Evolutionary conservation across 2,329 filamentous ascomycete genomes (phyloP), one percentile per base, ranked within the genome.

Genomic region (Malbranchea zuffiana): DNA sequence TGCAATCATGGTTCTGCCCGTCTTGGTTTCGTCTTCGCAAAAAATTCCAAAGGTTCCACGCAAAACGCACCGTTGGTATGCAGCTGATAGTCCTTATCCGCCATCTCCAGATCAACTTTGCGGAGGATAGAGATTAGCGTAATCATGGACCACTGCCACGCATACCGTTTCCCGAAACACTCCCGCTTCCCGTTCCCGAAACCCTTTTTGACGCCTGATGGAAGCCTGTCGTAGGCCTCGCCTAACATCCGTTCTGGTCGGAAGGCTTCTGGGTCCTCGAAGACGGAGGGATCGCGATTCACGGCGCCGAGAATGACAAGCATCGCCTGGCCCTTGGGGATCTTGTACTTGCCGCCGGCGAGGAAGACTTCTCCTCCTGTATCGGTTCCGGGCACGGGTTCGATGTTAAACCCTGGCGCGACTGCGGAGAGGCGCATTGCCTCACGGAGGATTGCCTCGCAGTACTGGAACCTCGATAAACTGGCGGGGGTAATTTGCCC

Each of bases 141-240:
- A 4, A 82, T 58, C 6, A 81, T 53, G 1, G 72, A 69, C 60
- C 86, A 82, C 50, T 86, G 79, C 75, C 76, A 81, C 1, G 82
- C 80, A 54, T 85, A 86, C 0, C 70, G 66, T 5, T 76, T 65
- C 1, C 82, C 82, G 39, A 85, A 84, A 46, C 82, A 88, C 1
- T 64, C 73, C 32, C 82, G 65, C 42, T 72, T 67, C 2, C 81
- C 82, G 40, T 82, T 81, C 0, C 82, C 82, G 48, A 86, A 88
- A 3, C 81, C 52, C 43, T 82, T 82, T 74, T 74, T 81, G 17
- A 69, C 68, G 37, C 73, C 74, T 10, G 68, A 67, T 4, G 74
- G 78, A 4, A 82, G 65, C 17, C 68, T 69, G 40, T 75, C 72
- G 50, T 82, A 85, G 17, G 71, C 69, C 12, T 79, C 79, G 15